These are phyloP conservation scores for Triticum dicoccoides DNA, from an alignment of 176 grass and related monocot genomes.

Conservation along the genomic window DNA sequence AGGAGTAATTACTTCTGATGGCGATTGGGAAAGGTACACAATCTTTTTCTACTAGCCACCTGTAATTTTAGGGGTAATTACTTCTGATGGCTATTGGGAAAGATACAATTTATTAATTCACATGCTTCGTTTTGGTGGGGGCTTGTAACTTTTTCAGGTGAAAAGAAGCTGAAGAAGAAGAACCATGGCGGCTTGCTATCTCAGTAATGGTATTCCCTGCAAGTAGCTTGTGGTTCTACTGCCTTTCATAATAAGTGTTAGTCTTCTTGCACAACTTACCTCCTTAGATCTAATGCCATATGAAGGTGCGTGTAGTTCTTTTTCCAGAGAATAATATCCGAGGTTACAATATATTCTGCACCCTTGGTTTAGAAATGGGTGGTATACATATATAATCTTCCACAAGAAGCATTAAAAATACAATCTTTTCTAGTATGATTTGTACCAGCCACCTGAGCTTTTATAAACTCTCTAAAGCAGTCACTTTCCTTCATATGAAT, in stretches of 20 bases:
- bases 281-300: slow-evolving; percentile 38
- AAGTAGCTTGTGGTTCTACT: slow-evolving; percentile 8
- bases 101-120: no score
- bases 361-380: slow-evolving; percentile 23
- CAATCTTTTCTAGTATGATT: neutral
- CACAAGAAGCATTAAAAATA: neutral
- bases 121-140: neutral
- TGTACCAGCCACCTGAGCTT: no score
- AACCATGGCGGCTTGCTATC: slow-evolving; percentile 19
- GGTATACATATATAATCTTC: neutral
- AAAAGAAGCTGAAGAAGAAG: slow-evolving; percentile 23
- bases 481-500: neutral
- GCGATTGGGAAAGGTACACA: no score
- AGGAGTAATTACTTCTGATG: no score
- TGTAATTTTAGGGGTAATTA: no score
- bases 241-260: slow-evolving; percentile 36
- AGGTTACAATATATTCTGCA: neutral
- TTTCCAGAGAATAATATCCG: no score
- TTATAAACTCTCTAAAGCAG: neutral
- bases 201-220: slow-evolving; percentile 35
- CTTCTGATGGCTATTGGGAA: no score
- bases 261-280: slow-evolving; percentile 23
- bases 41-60: no score
- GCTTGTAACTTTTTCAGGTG: no score
- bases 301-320: no score